Conservation (phyloP, 768 basidiomycete genomes). For the Pleurotus cornucopiae region DNA sequence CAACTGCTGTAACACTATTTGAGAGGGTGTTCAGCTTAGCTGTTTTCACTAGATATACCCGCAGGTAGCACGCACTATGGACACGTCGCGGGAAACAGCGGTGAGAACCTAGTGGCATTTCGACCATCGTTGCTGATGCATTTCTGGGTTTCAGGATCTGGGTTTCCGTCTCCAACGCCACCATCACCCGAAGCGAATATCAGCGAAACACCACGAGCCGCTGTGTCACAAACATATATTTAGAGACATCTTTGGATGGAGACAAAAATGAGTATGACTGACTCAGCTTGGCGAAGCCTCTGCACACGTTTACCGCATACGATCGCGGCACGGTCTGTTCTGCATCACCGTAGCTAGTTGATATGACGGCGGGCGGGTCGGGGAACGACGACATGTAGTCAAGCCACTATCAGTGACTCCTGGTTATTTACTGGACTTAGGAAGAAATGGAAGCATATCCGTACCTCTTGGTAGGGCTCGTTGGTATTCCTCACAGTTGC, state of each 20-base stretch:
- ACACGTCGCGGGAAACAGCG: constrained; percentile 59
- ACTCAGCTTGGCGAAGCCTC: constrained; percentile 63
- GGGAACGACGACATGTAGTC: constrained; percentile 47
- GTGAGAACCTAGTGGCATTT: constrained; percentile 50
- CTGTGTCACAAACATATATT: constrained; percentile 21
- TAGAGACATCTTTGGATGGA: no score
- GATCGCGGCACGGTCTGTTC: constrained; percentile 67
- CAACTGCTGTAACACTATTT: constrained; percentile 65
- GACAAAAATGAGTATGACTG: constrained; percentile 4
- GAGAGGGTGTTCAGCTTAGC: background rate
- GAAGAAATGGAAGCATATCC: background rate
- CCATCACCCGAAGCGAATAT: constrained; percentile 63
- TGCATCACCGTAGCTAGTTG: constrained; percentile 69
- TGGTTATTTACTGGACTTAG: no score
- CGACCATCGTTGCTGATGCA: constrained; percentile 59
- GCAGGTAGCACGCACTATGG: constrained; percentile 38
- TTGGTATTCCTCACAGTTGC: constrained; percentile 34
- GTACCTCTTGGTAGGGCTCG: constrained; percentile 22
- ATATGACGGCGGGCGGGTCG: constrained; percentile 54
- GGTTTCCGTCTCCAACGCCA: constrained; percentile 64
- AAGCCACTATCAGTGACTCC: constrained; percentile 37
- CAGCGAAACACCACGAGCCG: constrained; percentile 62
- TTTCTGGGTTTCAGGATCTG: constrained; percentile 44
- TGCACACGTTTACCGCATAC: constrained; percentile 57
- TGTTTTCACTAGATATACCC: background rate